Conservation (phyloP, 1,284 basidiomycete species). For the Hemileia vastatrix region DNA sequence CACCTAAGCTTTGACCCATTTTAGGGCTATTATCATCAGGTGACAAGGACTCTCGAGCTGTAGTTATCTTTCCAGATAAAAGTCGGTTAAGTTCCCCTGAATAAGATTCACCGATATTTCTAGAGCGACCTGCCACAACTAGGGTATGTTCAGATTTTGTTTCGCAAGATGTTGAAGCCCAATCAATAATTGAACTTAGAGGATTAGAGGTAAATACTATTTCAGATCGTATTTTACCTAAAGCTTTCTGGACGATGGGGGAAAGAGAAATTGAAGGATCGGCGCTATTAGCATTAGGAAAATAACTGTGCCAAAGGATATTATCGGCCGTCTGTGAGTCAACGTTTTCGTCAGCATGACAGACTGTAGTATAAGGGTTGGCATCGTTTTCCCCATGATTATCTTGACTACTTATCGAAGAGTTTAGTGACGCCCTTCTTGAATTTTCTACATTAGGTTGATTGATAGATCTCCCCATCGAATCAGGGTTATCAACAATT, state of each 20-base stretch:
- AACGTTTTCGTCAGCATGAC: not conserved
- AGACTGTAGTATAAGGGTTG: too few relatives aligned
- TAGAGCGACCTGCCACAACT: conserved; percentile 15
- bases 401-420: too few relatives aligned
- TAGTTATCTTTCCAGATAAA: conserved; percentile 5
- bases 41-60: too few relatives aligned
- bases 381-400: too few relatives aligned
- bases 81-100: conserved; percentile 11
- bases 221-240: not conserved
- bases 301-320: conserved; percentile 1
- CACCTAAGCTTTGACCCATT: not conserved
- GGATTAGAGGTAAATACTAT: conserved; percentile 9
- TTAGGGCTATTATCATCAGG: not conserved
- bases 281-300: not conserved
- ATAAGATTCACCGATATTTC: conserved; percentile 11
- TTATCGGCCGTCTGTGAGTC: conserved; percentile 21
- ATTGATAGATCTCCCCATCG: too few relatives aligned
- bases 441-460: conserved; percentile 13
- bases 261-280: not conserved
- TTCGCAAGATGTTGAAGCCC: not conserved
- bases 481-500: conserved; percentile 44
- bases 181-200: conserved; percentile 1
- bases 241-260: not conserved
- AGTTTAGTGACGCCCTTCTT: not conserved
- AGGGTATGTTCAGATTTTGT: not conserved